These are phyloP conservation scores for Neurospora tetrasperma DNA, from an alignment of 495 filamentous ascomycete genomes.

Conservation along the genomic window DNA sequence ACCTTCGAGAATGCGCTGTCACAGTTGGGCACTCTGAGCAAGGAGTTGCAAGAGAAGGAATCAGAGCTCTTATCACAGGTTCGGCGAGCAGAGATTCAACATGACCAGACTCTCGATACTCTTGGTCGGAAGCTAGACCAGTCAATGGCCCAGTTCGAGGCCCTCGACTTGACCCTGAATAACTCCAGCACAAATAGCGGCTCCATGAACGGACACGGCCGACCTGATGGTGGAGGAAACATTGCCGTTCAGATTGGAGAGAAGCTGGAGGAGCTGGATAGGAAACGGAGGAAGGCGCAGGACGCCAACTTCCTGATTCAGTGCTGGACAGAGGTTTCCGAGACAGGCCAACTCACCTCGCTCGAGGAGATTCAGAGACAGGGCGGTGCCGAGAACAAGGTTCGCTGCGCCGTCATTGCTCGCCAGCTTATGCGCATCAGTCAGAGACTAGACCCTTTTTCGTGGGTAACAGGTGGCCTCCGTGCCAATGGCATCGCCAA, in stretches of 20 bases:
- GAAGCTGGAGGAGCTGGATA: conserved; percentile 84
- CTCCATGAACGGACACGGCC: conserved; percentile 26
- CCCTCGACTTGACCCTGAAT: conserved; percentile 71
- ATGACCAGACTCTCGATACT: conserved; percentile 76
- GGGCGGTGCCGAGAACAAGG: conserved; percentile 74
- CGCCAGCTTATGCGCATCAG: conserved; percentile 82
- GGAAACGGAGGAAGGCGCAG: conserved; percentile 76
- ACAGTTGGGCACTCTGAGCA: conserved; percentile 69
- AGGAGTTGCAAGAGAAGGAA: conserved; percentile 74
- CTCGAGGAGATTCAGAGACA: conserved; percentile 72
- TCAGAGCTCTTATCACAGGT: conserved; percentile 85
- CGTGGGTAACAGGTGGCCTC: conserved; percentile 50
- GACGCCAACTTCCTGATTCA: conserved; percentile 92
- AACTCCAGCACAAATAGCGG: conserved; percentile 23
- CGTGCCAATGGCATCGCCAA: conserved; percentile 46
- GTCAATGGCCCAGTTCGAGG: conserved; percentile 82
- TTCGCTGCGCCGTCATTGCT: conserved; percentile 82
- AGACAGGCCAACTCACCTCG: conserved; percentile 66
- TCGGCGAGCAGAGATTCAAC: conserved; percentile 82
- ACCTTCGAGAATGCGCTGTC: conserved; percentile 79
- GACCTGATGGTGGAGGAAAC: conserved; percentile 59
- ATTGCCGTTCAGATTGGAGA: conserved; percentile 93
- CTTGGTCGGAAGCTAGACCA: conserved; percentile 81
- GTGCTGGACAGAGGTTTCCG: conserved; percentile 90
- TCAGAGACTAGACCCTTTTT: conserved; percentile 65